phyloP scores from a whole-genome alignment of 2,329 filamentous ascomycete genomes.

The Didymella segeticola region DNA sequence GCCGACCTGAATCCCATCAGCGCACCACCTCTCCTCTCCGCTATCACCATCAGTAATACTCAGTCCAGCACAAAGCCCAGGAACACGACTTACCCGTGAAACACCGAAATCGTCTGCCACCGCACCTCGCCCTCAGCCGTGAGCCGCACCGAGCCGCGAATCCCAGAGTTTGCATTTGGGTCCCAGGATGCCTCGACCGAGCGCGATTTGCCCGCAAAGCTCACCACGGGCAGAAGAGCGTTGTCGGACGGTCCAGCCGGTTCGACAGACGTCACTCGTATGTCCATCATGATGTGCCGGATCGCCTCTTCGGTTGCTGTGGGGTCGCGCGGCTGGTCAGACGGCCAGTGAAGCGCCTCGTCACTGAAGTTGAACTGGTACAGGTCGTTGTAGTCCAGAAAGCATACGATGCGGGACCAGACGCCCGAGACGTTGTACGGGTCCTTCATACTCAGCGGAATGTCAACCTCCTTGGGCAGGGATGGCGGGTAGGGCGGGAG shows the following conservation, averaged over 20 bases:
- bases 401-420: slow-evolving; percentile 67
- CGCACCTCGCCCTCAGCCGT: slow-evolving; percentile 74
- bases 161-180: slow-evolving; percentile 70
- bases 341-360: slow-evolving; percentile 47
- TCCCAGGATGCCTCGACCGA: slow-evolving; percentile 71
- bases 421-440: slow-evolving; percentile 75
- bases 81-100: slow-evolving; percentile 52
- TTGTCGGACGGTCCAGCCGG: slow-evolving; percentile 65
- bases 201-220: slow-evolving; percentile 69
- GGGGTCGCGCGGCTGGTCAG: slow-evolving; percentile 54
- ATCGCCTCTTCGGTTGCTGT: slow-evolving; percentile 71
- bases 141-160: slow-evolving; percentile 69
- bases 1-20: slow-evolving; percentile 77
- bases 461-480: slow-evolving; percentile 44
- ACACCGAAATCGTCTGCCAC: slow-evolving; percentile 75
- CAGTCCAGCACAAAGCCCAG: neutral
- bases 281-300: slow-evolving; percentile 72
- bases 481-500: slow-evolving; percentile 15
- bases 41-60: slow-evolving; percentile 46
- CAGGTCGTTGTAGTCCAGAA: slow-evolving; percentile 62
- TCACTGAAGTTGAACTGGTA: slow-evolving; percentile 73
- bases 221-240: slow-evolving; percentile 67
- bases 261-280: slow-evolving; percentile 67
- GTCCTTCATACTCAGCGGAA: slow-evolving; percentile 63
- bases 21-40: slow-evolving; percentile 76